Evolutionary conservation across 2,329 filamentous ascomycete genomes (phyloP).

Genomic region (Colletotrichum ledebouriae): DNA sequence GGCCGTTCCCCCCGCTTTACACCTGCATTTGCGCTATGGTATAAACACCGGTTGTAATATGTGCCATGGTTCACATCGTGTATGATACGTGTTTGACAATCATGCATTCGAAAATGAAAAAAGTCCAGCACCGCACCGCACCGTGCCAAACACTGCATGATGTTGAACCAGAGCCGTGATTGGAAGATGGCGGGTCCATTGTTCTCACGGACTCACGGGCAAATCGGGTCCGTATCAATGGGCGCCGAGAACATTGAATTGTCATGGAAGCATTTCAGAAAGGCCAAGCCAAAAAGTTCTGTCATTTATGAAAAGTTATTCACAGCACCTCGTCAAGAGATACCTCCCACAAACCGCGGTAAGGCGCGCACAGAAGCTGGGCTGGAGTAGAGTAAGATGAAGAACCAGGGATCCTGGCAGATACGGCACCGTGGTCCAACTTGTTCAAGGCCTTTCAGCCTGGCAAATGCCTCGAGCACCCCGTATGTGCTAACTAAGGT

Average conservation of each 20-base stretch:
- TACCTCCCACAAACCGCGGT: neutral
- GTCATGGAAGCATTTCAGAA: no score
- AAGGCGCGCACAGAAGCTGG: neutral
- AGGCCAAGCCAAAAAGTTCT: neutral
- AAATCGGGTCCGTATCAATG: constrained; percentile 1
- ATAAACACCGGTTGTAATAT: neutral
- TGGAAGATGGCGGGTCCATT: neutral
- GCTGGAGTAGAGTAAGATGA: constrained; percentile 18
- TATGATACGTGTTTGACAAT: neutral
- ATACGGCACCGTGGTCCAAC: constrained; percentile 6
- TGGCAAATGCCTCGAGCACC: constrained; percentile 4
- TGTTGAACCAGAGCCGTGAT: fast-evolving
- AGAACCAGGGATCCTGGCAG: constrained; percentile 15
- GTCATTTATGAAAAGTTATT: constrained; percentile 8
- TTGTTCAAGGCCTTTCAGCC: neutral
- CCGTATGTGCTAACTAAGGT: constrained; percentile 10
- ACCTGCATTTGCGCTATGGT: neutral
- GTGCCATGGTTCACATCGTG: neutral
- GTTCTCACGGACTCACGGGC: neutral
- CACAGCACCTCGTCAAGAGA: neutral
- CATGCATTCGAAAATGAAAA: neutral
- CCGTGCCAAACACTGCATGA: neutral
- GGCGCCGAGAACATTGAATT: neutral
- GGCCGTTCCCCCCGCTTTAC: neutral
- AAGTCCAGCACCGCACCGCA: neutral